Evolutionary conservation across 805 yeast species (phyloP), one percentile per base, ranked within the genome.

Genomic region (Nakazawaea ambrosiae): DNA sequence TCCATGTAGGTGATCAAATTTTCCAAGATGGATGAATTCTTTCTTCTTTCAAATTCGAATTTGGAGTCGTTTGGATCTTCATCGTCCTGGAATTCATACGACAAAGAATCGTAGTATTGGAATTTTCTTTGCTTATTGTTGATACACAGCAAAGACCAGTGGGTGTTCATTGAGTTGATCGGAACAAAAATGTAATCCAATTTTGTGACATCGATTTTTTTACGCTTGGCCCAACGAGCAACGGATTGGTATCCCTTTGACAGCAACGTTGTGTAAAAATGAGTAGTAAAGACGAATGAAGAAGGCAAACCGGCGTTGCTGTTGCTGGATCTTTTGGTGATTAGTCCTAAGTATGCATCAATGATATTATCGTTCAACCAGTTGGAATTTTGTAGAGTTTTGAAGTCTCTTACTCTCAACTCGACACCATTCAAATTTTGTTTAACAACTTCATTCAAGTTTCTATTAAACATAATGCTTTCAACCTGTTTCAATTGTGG

Each of bases 361-460:
- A 92, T 89, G 4, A 92, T 70, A 31, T 80, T 84, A 57, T 92
- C 98, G 54, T 92, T 92, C 22, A 92, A 68, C 98, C 98, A 92
- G 27, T 69, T 60, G 4, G 81, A 67, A 37, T 81, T 83, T 7
- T 69, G 60, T 24, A 92, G 63, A 0, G 96, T 87, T 31, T 69
- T 66, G 39, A 90, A 57, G 54, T 92, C 98, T 24, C 73, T 60
- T 0, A 72, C 70, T 4, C 61, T 60, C 2, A 89, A 70, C 34
- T 83, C 90, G 30, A 89, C 73, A 28, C 61, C 48, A 37, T 59
- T 60, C 43, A 57, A 66, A 4, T 55, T 59, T 8, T 58, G 49
- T 4, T 56, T 53, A 7, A 73, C 49, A 8, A 47, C 44, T 10
- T 50, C 45, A 18, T 50, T 45, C 10, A 36, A 25, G 18, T 55